A percentile compares a stretch with the other conserved stretches of the same genome.
Evolutionary conservation across 2,329 filamentous ascomycete genomes (phyloP).

Genomic region (Uncinocarpus reesii): DNA sequence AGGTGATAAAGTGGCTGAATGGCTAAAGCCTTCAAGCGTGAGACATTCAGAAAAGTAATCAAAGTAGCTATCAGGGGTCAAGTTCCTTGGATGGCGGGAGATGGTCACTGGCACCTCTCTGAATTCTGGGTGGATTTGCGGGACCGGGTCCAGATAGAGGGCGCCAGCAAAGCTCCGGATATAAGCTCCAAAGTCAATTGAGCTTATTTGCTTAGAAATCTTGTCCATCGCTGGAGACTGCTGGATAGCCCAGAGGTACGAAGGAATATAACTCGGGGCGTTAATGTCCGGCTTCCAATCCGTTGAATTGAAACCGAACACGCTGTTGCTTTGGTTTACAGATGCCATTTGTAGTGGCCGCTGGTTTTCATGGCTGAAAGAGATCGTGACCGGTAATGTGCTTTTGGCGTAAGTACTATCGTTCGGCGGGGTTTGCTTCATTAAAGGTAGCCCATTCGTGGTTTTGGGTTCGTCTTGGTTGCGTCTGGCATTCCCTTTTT

Average conservation of each 20-base stretch:
- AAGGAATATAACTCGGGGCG: slow-evolving; percentile 20
- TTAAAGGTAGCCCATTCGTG: not conserved
- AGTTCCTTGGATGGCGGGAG: slow-evolving; percentile 12
- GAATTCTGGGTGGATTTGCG: slow-evolving; percentile 14
- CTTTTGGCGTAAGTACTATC: not conserved
- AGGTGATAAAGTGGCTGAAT: slow-evolving; percentile 16
- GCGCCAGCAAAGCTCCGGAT: slow-evolving; percentile 18
- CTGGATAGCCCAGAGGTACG: slow-evolving; percentile 22
- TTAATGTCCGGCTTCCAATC: slow-evolving; percentile 20
- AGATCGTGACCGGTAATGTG: not conserved
- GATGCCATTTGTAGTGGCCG: not conserved
- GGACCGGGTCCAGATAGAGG: slow-evolving; percentile 16
- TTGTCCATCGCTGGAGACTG: slow-evolving; percentile 19
- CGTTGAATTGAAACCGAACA: not conserved
- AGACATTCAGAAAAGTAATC: slow-evolving; percentile 22
- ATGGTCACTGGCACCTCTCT: slow-evolving; percentile 10
- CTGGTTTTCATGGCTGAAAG: not conserved
- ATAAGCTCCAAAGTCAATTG: slow-evolving; percentile 20
- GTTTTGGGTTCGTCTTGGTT: not conserved
- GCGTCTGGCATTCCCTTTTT: not conserved
- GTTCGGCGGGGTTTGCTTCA: not conserved
- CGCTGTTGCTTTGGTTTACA: not conserved
- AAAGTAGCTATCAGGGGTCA: slow-evolving; percentile 16
- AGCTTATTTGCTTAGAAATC: slow-evolving; percentile 14
- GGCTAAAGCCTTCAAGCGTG: slow-evolving; percentile 19